These are phyloP conservation scores for Aspergillus indologenus DNA, from an alignment of 495 filamentous ascomycete species.

Conservation along the genomic window DNA sequence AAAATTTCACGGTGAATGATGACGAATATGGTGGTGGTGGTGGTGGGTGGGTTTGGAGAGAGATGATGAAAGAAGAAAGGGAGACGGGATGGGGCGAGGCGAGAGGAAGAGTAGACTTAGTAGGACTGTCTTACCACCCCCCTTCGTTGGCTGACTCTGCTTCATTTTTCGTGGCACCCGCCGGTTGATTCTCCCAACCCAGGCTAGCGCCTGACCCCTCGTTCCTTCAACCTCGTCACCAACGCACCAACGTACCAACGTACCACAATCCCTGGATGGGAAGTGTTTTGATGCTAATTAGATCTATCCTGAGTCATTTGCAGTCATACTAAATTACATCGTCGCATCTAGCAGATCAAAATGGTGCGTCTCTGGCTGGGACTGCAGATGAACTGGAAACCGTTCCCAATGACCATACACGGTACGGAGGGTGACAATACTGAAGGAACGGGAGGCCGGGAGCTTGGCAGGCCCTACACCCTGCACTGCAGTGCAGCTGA, in stretches of 20 bases:
- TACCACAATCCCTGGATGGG: neutral
- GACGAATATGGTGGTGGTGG: neutral
- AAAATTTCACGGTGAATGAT: neutral
- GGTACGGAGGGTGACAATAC: neutral
- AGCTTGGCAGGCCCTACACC: neutral
- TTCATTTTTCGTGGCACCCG: neutral
- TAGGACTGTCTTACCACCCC: too few species aligned
- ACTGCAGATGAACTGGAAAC: too few species aligned
- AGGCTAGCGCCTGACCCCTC: neutral
- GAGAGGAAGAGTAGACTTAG: too few species aligned
- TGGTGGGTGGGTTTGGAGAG: neutral
- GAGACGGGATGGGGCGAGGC: neutral
- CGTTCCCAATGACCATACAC: neutral
- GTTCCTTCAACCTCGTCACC: neutral
- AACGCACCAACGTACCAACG: neutral
- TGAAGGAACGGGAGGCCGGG: neutral
- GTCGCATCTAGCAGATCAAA: neutral
- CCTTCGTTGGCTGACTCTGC: neutral
- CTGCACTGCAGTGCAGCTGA: too few species aligned
- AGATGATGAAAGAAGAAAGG: neutral
- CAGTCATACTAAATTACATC: neutral
- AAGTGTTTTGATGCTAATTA: neutral
- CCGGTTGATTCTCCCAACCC: neutral
- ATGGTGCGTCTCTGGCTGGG: too few species aligned
- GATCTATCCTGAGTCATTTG: neutral